Percentiles rank a stretch among this genome's conserved stretches.
Conservation (phyloP, 2,329 filamentous ascomycete genomes). For the Fusarium armeniacum region DNA sequence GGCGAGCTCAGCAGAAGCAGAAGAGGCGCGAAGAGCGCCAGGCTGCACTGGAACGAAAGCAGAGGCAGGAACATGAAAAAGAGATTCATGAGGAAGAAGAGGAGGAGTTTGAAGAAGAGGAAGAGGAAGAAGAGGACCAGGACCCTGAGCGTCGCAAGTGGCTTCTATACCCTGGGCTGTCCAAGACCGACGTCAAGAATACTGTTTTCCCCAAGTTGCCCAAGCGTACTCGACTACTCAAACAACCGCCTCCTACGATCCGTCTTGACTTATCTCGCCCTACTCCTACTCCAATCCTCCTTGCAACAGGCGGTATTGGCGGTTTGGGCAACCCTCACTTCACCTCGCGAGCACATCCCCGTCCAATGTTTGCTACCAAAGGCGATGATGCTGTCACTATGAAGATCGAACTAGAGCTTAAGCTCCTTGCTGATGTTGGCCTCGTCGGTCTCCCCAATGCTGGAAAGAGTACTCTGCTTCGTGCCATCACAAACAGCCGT, state of each 20-base stretch:
- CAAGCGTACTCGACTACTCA: slow-evolving; percentile 66
- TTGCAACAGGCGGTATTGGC: slow-evolving; percentile 89
- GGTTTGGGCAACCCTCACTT: slow-evolving; percentile 96
- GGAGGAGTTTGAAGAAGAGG: slow-evolving; percentile 46
- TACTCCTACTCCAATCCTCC: slow-evolving; percentile 85
- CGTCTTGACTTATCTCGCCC: slow-evolving; percentile 79
- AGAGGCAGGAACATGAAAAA: slow-evolving; percentile 39
- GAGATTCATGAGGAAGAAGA: slow-evolving; percentile 39
- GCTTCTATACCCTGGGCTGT: slow-evolving; percentile 86
- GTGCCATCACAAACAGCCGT: slow-evolving; percentile 88
- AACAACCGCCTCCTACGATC: slow-evolving; percentile 81
- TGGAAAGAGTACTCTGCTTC: slow-evolving; percentile 92
- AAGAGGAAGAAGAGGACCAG: slow-evolving; percentile 59
- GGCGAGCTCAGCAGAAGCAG: slow-evolving; percentile 53
- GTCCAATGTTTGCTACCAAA: slow-evolving; percentile 89
- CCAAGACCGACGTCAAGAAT: slow-evolving; percentile 74
- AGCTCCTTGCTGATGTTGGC: slow-evolving; percentile 94
- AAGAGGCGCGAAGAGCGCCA: slow-evolving; percentile 50
- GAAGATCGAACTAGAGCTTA: slow-evolving; percentile 88
- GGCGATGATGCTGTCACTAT: slow-evolving; percentile 85
- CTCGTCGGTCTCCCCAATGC: slow-evolving; percentile 96
- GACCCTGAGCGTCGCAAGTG: slow-evolving; percentile 77
- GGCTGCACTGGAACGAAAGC: slow-evolving; percentile 55
- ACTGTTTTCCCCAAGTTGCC: slow-evolving; percentile 66
- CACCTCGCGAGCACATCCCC: slow-evolving; percentile 77